Percentiles rank a stretch among this genome's conserved stretches.
phyloP scores from a whole-genome alignment of 2,329 filamentous ascomycete species.

The Verticillium dahliae region DNA sequence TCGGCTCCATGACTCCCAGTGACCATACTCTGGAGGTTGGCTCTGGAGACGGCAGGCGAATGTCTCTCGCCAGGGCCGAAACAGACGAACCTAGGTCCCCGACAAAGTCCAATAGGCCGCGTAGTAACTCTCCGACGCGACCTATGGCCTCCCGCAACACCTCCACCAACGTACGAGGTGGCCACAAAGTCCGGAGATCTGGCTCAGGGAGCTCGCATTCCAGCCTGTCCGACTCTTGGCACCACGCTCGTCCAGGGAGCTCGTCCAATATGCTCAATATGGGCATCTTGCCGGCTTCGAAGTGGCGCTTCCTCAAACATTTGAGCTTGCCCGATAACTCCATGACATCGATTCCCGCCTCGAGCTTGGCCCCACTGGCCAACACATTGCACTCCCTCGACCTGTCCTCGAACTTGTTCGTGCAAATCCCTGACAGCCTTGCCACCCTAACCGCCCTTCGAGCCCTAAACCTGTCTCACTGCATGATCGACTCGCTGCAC shows the following conservation, averaged over 20 bases:
- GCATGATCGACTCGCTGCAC: constrained; percentile 94
- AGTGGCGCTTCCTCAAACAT: constrained; percentile 93
- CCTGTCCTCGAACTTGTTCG: constrained; percentile 85
- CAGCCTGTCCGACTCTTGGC: constrained; percentile 59
- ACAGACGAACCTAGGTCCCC: constrained; percentile 39
- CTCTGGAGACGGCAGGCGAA: constrained; percentile 27
- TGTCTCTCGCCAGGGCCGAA: constrained; percentile 39
- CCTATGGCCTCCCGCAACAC: constrained; percentile 69
- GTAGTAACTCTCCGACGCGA: constrained; percentile 77
- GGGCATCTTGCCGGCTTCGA: constrained; percentile 70
- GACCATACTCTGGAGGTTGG: constrained; percentile 41
- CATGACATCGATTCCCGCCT: constrained; percentile 69
- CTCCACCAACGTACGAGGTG: constrained; percentile 58
- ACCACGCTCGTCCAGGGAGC: constrained; percentile 57
- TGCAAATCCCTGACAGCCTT: constrained; percentile 88
- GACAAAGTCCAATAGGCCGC: constrained; percentile 43
- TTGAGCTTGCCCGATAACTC: constrained; percentile 89
- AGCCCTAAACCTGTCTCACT: constrained; percentile 88
- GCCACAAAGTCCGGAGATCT: constrained; percentile 74
- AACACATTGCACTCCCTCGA: constrained; percentile 89
- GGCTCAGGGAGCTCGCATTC: constrained; percentile 92
- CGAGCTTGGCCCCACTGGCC: constrained; percentile 73
- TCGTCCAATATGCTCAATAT: constrained; percentile 69
- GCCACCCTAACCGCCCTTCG: constrained; percentile 81
- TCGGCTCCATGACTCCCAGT: constrained; percentile 53